Percentiles rank a stretch among this genome's conserved stretches.
These are phyloP conservation scores for Filobasidium uniguttulatum DNA, from an alignment of 1,284 basidiomycete species.

Conservation along the genomic window DNA sequence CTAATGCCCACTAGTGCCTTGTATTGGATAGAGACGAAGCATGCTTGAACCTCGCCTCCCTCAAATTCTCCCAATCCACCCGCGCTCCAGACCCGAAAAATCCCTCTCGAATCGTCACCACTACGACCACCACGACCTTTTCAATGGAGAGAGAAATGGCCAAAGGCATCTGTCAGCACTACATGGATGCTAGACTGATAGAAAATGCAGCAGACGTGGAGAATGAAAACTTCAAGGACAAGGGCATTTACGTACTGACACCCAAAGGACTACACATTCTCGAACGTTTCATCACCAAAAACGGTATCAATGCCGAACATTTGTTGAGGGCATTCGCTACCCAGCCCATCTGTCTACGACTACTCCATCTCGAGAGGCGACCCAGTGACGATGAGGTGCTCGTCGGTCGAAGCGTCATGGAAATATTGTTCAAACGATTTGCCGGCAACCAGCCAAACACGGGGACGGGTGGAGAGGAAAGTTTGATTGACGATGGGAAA, in stretches of 20 bases:
- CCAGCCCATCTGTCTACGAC: conserved; percentile 95
- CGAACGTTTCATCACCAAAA: conserved; percentile 97
- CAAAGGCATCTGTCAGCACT: conserved; percentile 97
- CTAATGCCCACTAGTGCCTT: not conserved
- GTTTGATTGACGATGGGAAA: too few species aligned
- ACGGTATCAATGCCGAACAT: conserved; percentile 86
- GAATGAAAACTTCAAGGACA: conserved; percentile 86
- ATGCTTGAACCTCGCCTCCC: conserved; percentile 77
- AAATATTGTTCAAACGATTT: conserved; percentile 88
- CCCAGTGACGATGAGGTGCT: conserved; percentile 93
- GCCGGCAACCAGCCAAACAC: conserved; percentile 74
- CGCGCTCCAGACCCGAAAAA: conserved; percentile 95
- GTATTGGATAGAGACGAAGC: conserved; percentile 65
- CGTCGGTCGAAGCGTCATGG: conserved; percentile 82
- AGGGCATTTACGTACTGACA: conserved; percentile 88
- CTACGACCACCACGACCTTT: conserved; percentile 97
- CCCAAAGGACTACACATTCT: conserved; percentile 97
- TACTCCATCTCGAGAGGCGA: conserved; percentile 88
- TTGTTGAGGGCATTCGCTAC: conserved; percentile 77
- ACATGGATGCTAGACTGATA: conserved; percentile 95
- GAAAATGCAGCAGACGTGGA: conserved; percentile 87
- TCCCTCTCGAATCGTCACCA: conserved; percentile 90
- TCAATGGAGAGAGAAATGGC: conserved; percentile 99
- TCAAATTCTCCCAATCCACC: conserved; percentile 98
- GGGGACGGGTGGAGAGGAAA: too few species aligned